phyloP scores from a whole-genome alignment of 176 grass and related monocot genomes.

The Bothriochloa decipiens region DNA sequence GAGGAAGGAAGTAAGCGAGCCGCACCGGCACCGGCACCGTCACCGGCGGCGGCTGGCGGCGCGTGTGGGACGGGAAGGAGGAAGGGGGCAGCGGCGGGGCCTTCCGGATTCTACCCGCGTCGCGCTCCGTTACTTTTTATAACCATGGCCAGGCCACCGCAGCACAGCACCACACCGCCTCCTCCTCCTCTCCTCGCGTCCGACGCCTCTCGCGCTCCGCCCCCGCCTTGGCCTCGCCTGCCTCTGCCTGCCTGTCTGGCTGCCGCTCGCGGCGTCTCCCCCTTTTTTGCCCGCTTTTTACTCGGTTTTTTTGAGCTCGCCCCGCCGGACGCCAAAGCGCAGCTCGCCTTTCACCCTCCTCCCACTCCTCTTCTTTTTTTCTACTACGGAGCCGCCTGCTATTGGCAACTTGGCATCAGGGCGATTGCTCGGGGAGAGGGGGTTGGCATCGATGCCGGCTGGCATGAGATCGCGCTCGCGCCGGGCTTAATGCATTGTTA shows the following conservation, averaged over 20 bases:
- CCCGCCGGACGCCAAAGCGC: slow-evolving; percentile 24
- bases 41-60: not conserved
- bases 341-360: not conserved
- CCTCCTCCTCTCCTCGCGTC: not conserved
- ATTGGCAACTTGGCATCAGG: slow-evolving; percentile 6
- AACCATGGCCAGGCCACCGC: slow-evolving; percentile 28
- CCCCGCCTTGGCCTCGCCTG: not conserved
- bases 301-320: slow-evolving; percentile 37
- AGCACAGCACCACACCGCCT: not conserved
- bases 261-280: not conserved
- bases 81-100: slow-evolving; percentile 32
- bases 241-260: slow-evolving; percentile 3
- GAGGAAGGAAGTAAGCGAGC: not conserved
- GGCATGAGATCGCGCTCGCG: not conserved
- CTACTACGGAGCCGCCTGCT: not conserved
- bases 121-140: slow-evolving; percentile 54
- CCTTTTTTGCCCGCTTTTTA: slow-evolving; percentile 40
- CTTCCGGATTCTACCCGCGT: slow-evolving; percentile 55
- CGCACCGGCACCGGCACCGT: slow-evolving; percentile 1
- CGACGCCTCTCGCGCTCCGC: slow-evolving; percentile 46
- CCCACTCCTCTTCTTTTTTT: too few species aligned
- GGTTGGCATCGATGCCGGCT: slow-evolving; percentile 18
- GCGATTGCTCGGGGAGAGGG: not conserved
- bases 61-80: not conserved
- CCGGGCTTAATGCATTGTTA: not conserved